Conservation (phyloP, 192 early-diverging fungal genomes). For the Chytriomyces sp. region DNA sequence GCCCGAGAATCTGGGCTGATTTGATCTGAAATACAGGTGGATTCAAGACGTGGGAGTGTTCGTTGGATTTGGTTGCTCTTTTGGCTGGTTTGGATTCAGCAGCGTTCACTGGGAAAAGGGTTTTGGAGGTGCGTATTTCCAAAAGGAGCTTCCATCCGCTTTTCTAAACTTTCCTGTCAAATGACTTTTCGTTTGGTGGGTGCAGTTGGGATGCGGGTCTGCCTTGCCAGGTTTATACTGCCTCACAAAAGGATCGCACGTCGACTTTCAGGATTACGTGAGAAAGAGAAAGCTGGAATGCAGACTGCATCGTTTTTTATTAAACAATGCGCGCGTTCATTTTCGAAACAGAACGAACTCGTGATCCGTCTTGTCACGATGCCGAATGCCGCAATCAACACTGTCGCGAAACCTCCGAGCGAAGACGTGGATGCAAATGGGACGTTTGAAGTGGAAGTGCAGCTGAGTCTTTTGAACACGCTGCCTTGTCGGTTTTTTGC, state of each 20-base stretch:
- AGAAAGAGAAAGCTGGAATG: background rate
- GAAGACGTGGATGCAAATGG: slow-evolving; percentile 36
- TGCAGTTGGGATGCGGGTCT: slow-evolving; percentile 89
- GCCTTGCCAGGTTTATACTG: slow-evolving; percentile 85
- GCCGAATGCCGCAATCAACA: slow-evolving; percentile 90
- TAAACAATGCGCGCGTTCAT: too few relatives aligned
- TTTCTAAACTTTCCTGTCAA: background rate
- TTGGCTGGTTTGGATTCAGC: slow-evolving; percentile 9
- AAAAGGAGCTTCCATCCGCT: too few relatives aligned
- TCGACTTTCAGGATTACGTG: slow-evolving; percentile 92
- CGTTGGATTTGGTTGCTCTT: slow-evolving; percentile 77
- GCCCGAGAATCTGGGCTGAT: background rate
- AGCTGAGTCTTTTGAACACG: background rate
- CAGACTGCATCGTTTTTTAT: slow-evolving; percentile 23
- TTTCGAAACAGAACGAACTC: slow-evolving; percentile 76
- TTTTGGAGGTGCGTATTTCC: slow-evolving; percentile 37
- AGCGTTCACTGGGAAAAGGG: slow-evolving; percentile 20
- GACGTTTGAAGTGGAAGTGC: slow-evolving; percentile 38
- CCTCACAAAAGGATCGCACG: slow-evolving; percentile 56
- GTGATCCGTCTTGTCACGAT: slow-evolving; percentile 86
- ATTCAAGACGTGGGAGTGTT: slow-evolving; percentile 97
- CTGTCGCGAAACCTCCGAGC: slow-evolving; percentile 33
- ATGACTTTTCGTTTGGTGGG: background rate
- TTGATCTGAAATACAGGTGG: slow-evolving; percentile 53
- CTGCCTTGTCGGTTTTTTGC: slow-evolving; percentile 8